A percentile compares a stretch with the other conserved stretches of the same genome.
Evolutionary conservation across 108 stramenopile genomes (phyloP).

Genomic region (Discostella stelligeroides): DNA sequence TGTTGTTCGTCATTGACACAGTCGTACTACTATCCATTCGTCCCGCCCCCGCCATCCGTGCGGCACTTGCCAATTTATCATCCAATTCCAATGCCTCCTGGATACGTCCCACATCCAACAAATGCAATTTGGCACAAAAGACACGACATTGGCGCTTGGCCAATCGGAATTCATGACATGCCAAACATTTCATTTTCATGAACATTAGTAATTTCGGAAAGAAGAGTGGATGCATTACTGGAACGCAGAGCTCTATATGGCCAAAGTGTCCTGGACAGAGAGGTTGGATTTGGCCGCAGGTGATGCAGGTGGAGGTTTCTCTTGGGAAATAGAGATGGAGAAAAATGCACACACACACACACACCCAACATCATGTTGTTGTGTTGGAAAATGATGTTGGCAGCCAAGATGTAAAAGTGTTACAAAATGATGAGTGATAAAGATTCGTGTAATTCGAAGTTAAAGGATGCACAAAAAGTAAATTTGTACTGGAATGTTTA

Average conservation of each 20-base stretch:
- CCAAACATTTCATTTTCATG: conserved; percentile 90
- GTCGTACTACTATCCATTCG: conserved; percentile 2
- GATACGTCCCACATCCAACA: conserved; percentile 61
- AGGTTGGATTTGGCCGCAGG: conserved; percentile 82
- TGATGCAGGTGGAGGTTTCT: conserved; percentile 72
- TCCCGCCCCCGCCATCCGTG: conserved; percentile 19
- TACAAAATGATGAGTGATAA: too few relatives aligned
- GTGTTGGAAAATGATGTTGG: too few relatives aligned
- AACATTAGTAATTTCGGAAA: conserved; percentile 78
- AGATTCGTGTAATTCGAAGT: too few relatives aligned
- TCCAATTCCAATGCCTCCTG: conserved; percentile 72
- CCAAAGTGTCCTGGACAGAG: conserved; percentile 97
- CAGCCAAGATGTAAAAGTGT: too few relatives aligned
- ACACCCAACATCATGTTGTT: too few relatives aligned
- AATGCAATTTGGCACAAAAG: conserved; percentile 65
- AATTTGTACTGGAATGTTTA: too few relatives aligned
- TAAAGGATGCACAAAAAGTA: too few relatives aligned
- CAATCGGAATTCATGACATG: conserved; percentile 89
- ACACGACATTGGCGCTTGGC: conserved; percentile 42
- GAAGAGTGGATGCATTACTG: conserved; percentile 94
- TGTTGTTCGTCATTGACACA: too few relatives aligned
- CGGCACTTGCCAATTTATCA: conserved; percentile 48
- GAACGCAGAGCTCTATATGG: conserved; percentile 95
- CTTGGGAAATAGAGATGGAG: not conserved
- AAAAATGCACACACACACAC: too few relatives aligned